Evolutionary conservation across 179 eudicot genomes (phyloP).

Genomic region (Silene vulgaris): DNA sequence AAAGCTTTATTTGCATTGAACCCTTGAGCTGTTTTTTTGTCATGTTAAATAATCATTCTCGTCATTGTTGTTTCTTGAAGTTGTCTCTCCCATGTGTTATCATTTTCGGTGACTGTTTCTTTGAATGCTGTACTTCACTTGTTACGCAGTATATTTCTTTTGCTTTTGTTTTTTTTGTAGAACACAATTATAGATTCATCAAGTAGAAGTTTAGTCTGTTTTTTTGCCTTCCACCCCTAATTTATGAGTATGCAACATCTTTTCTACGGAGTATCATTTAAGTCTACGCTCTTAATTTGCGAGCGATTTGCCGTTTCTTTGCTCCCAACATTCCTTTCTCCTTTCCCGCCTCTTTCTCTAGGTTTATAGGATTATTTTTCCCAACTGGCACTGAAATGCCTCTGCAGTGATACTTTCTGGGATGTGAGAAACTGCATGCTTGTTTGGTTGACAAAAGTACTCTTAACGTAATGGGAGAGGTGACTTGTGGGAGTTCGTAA

Average conservation of each 20-base stretch:
- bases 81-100: background rate
- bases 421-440: slow-evolving; percentile 5
- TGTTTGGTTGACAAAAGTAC: background rate
- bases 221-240: background rate
- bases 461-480: background rate
- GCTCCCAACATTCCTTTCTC: background rate
- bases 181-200: too few species aligned
- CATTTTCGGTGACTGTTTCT: background rate
- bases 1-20: background rate
- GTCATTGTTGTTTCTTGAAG: background rate
- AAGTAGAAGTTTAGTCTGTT: background rate
- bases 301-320: background rate
- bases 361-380: background rate
- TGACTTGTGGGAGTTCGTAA: background rate
- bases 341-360: background rate
- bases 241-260: background rate
- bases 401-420: background rate
- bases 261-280: background rate
- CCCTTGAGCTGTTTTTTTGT: too few species aligned
- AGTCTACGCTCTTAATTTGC: background rate
- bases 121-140: background rate
- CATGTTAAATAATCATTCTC: background rate
- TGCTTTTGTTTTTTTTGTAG: background rate
- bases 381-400: background rate
- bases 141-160: background rate